Base-by-base conservation (phyloP, 208 protist species). In the Endotrypanum monterogeii region DNA sequence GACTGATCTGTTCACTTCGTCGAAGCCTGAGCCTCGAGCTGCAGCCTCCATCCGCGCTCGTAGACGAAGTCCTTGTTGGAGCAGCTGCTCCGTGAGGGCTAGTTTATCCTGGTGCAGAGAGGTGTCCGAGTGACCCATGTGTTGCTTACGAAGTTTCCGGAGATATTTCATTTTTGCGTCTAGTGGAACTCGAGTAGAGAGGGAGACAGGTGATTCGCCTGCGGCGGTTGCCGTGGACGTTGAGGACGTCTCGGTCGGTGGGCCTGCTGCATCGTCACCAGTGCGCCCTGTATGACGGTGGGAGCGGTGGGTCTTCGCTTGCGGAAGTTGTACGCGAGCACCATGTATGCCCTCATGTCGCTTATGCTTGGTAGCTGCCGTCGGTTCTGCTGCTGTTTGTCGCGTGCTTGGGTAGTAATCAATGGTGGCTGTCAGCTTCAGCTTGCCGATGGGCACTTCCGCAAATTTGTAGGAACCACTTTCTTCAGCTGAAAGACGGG, bases 381-480 rank as follows among this genome's bases (percentile, higher is more conserved):
- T 50, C 30, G 70, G 70, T 32, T 67, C 57, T 16, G 32, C n/a
- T 4, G 25, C 20, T 35, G 51, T 3, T 1, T 39, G 67, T 2
- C 54, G 73, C n/a, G 67, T 65, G n/a, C 71, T 70, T 14, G 68
- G 57, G 73, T 74, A 95, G 74, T 80, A 92, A 25, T 71, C 78
- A 1, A 92, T 37, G 28, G 79, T 79, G 61, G 82, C 79, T 55
- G 76, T 71, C 5, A 92, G 75, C 79, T 92, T 92, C 41, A 92
- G 48, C 55, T 89, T 92, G 3, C 87, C 87, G 9, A 89, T 44
- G 0, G 77, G 73, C 3, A 90, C 51, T 37, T 78, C 73, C 3
- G 50, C 23, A 48, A 74, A n/a, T 32, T 16, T 32, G 54, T 58
- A 37, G 0, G 30, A 50, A 9, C 14, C 65, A 7, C 44, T 50